phyloP scores from a whole-genome alignment of 495 filamentous ascomycete genomes.

The Annulohypoxylon maeteangense region DNA sequence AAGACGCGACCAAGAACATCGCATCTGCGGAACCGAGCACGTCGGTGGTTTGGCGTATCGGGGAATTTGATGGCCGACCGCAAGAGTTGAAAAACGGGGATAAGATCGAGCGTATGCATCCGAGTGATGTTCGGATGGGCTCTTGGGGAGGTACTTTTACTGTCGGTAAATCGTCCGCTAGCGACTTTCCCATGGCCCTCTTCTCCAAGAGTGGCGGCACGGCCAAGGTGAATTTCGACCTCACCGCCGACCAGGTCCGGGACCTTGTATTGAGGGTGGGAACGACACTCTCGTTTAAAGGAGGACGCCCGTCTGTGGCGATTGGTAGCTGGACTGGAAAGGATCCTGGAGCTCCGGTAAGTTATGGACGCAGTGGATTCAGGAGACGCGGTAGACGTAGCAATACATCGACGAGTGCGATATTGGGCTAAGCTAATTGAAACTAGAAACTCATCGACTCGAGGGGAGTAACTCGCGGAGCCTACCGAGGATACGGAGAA shows the following conservation, averaged over 20 bases:
- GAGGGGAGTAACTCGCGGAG: constrained; percentile 68
- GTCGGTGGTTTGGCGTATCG: constrained; percentile 66
- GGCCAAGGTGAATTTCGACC: constrained; percentile 64
- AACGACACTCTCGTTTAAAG: constrained; percentile 69
- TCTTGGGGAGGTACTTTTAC: constrained; percentile 65
- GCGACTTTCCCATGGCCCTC: constrained; percentile 69
- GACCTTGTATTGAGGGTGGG: constrained; percentile 62
- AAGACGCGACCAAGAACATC: constrained; percentile 59
- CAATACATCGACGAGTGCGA: too few relatives aligned
- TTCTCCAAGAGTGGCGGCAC: constrained; percentile 66
- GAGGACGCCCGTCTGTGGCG: constrained; percentile 55
- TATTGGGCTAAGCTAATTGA: not conserved
- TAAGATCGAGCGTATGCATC: constrained; percentile 70
- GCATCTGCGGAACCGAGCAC: constrained; percentile 56
- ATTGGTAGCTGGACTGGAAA: constrained; percentile 59
- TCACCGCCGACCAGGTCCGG: constrained; percentile 51
- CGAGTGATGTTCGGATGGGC: constrained; percentile 65
- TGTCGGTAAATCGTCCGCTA: constrained; percentile 57
- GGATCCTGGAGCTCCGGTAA: constrained; percentile 63
- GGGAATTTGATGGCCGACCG: constrained; percentile 66
- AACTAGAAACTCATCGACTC: constrained; percentile 61
- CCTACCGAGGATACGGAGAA: constrained; percentile 67
- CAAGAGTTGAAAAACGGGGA: constrained; percentile 68
- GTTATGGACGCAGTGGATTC: constrained; percentile 29
- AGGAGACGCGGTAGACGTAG: too few relatives aligned